Evolutionary conservation across 352 stramenopile genomes (phyloP), one percentile per base, ranked within the genome.

Genomic region (Elongisporangium senticosum): DNA sequence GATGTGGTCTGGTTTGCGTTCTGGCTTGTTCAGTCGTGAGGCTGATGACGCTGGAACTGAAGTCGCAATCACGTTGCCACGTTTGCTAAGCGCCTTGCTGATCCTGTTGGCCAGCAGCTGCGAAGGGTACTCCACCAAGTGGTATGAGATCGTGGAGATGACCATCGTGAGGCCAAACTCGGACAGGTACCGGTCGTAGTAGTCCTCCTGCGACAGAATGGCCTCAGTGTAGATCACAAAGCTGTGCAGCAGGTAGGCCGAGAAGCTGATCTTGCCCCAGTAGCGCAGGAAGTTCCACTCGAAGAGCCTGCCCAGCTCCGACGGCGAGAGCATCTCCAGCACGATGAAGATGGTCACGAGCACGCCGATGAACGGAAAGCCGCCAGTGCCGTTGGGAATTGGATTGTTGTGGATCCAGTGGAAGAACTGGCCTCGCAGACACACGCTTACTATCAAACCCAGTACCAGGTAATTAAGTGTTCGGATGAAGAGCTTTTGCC

Each of bases 201-300:
- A n/a, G n/a, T n/a, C n/a, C n/a, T n/a, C n/a, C n/a, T n/a, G n/a
- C n/a, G n/a, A n/a, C n/a, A n/a, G n/a, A n/a, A n/a, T n/a, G n/a
- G n/a, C n/a, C n/a, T n/a, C n/a, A n/a, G n/a, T n/a, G n/a, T n/a
- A 59, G 53, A 76, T 50, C 47, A 86, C 73, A 51, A 86, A 84
- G 53, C 63, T 81, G 55, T 83, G 74, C 11, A 80, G 66, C 48
- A 83, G n/a, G 49, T 80, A 83, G 13, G 79, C 71, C 0, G 71
- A 83, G 61, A 70, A 79, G 54, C 74, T 83, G 58, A 83, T 74
- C 58, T 83, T 78, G 33, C 71, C 71, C 24, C 64, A 75, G 64
- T 74, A 83, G 8, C 61, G 51, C 19, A 83, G 37, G 8, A 78
- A 47, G 17, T 63, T 71, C 64, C 65, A 80, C 56, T 83, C 71